Conservation (phyloP, 2,329 filamentous ascomycete species). For the Biscogniauxia marginata region DNA sequence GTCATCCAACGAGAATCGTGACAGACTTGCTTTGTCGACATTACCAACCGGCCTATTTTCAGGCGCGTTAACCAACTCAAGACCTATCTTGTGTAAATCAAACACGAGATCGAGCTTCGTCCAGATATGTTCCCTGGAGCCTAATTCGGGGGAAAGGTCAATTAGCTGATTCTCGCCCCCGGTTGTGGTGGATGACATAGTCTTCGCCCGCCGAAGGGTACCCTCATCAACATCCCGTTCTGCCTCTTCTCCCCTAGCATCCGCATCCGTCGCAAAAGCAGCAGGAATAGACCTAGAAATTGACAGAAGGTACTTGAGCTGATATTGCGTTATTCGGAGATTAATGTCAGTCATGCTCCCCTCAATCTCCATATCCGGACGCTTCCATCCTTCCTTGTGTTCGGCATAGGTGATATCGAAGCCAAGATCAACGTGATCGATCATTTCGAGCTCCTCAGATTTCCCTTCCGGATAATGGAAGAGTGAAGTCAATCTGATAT, state of each 20-base stretch:
- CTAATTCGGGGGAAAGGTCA: constrained; percentile 68
- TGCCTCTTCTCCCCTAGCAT: constrained; percentile 70
- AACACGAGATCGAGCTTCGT: constrained; percentile 93
- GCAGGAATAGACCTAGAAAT: constrained; percentile 84
- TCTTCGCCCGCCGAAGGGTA: constrained; percentile 49
- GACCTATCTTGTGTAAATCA: constrained; percentile 79
- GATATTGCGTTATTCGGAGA: constrained; percentile 82
- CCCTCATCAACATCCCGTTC: constrained; percentile 68
- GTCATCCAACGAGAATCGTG: constrained; percentile 90
- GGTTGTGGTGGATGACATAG: constrained; percentile 38
- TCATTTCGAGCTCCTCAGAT: constrained; percentile 88
- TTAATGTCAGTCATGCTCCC: constrained; percentile 94
- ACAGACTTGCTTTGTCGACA: constrained; percentile 76
- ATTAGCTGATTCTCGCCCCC: constrained; percentile 43
- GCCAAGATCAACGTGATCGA: constrained; percentile 92
- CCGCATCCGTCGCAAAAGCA: constrained; percentile 75
- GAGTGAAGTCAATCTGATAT: constrained; percentile 85
- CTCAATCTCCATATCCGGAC: constrained; percentile 89
- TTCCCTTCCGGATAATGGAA: constrained; percentile 74
- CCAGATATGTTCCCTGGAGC: constrained; percentile 70
- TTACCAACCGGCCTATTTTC: constrained; percentile 77
- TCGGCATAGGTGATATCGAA: constrained; percentile 93
- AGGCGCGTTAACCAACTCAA: constrained; percentile 80
- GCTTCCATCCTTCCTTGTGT: constrained; percentile 71
- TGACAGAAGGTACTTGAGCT: constrained; percentile 85